phyloP scores from a whole-genome alignment of 164 flowering plant genomes.

The Echeveria elegans region DNA sequence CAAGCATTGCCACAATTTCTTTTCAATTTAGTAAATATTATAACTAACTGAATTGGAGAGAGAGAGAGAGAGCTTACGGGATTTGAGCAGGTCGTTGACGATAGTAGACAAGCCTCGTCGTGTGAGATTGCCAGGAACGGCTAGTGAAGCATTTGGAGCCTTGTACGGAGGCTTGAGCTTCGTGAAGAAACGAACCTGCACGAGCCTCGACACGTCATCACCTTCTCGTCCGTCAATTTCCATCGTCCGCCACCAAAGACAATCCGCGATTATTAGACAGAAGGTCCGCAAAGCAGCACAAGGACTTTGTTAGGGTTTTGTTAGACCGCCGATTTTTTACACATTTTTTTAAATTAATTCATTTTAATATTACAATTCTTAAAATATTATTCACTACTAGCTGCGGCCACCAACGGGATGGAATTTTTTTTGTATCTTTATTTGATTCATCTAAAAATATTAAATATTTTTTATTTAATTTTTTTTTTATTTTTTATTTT shows the following conservation, averaged over 20 bases:
- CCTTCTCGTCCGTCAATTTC: slow-evolving; percentile 24
- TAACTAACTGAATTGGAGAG: too few species aligned
- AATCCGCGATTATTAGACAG: not conserved
- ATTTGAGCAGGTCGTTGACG: slow-evolving; percentile 58
- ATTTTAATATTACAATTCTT: too few species aligned
- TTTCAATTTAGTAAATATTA: too few species aligned
- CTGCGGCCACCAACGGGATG: too few species aligned
- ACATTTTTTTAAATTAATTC: too few species aligned
- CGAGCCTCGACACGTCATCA: slow-evolving; percentile 36
- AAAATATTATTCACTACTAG: too few species aligned
- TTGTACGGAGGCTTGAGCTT: slow-evolving; percentile 52
- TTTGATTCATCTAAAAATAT: too few species aligned
- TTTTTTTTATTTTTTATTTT: too few species aligned
- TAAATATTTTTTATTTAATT: too few species aligned
- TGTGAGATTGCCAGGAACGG: slow-evolving; percentile 63
- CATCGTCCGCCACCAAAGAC: not conserved
- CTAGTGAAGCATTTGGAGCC: slow-evolving; percentile 50
- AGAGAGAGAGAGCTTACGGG: slow-evolving; percentile 24
- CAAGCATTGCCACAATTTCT: too few species aligned
- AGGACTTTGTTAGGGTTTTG: not conserved
- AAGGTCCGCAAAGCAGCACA: not conserved
- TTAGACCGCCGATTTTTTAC: too few species aligned
- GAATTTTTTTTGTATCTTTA: too few species aligned
- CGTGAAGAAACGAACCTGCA: slow-evolving; percentile 81
- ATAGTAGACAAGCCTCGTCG: slow-evolving; percentile 70